phyloP scores from a whole-genome alignment of 2,329 filamentous ascomycete genomes.

The Xylariaceae sp. region DNA sequence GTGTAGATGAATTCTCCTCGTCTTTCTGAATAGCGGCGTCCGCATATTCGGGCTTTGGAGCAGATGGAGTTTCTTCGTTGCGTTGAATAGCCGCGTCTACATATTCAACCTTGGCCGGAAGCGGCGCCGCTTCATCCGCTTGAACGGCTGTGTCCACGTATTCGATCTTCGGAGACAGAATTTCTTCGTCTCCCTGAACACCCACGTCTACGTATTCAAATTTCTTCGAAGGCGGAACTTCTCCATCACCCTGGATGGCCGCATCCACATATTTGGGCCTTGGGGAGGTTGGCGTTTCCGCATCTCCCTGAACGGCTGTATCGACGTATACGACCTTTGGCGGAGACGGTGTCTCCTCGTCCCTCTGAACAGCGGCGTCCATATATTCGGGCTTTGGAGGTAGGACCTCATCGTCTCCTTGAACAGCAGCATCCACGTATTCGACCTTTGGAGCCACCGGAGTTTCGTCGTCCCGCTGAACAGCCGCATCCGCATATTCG shows the following conservation, averaged over 20 bases:
- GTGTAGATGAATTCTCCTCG: neutral
- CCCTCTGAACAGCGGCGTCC: conserved; percentile 46
- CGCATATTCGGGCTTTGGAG: neutral
- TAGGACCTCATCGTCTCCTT: neutral
- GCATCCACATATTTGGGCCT: conserved; percentile 34
- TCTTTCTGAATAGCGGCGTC: neutral
- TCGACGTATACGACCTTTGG: too few relatives aligned
- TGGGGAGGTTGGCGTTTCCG: conserved; percentile 22
- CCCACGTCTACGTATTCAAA: neutral
- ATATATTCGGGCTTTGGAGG: neutral
- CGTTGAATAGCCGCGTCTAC: neutral
- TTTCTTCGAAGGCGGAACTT: neutral
- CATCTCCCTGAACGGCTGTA: conserved; percentile 40
- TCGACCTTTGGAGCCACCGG: conserved; percentile 4
- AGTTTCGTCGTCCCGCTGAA: conserved; percentile 28
- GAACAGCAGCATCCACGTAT: neutral
- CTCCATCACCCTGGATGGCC: conserved; percentile 54
- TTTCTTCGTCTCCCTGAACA: neutral
- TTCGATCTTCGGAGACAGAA: neutral
- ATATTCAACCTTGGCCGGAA: neutral
- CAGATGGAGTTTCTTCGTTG: neutral
- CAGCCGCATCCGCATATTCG: conserved; percentile 23
- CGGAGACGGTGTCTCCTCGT: conserved; percentile 39
- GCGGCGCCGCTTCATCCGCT: neutral
- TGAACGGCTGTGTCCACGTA: neutral